Conservation (phyloP, 768 basidiomycete genomes). For the Lactifluus volemus region DNA sequence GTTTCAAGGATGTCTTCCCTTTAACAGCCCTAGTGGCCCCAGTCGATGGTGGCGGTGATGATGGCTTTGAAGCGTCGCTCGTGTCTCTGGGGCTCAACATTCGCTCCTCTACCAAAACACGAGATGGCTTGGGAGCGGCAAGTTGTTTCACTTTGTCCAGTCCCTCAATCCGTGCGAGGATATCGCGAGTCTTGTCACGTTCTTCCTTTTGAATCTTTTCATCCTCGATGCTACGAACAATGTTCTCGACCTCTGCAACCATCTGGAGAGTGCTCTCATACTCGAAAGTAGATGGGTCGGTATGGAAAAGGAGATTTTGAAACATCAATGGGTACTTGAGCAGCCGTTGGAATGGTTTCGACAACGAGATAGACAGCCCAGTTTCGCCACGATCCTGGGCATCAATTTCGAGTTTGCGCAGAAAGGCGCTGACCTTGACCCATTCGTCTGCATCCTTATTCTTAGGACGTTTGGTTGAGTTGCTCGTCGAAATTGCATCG, state of each 20-base stretch:
- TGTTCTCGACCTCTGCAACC: conserved; percentile 94
- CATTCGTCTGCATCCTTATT: conserved; percentile 76
- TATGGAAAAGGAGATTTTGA: conserved; percentile 94
- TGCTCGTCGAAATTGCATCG: conserved; percentile 54
- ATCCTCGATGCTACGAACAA: conserved; percentile 95
- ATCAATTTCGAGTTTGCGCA: conserved; percentile 69
- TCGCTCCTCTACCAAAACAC: conserved; percentile 80
- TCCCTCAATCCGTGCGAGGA: conserved; percentile 93
- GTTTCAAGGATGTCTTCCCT: conserved; percentile 81
- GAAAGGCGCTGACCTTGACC: conserved; percentile 63
- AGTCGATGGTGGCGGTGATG: conserved; percentile 30
- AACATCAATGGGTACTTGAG: conserved; percentile 96
- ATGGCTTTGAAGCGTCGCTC: conserved; percentile 19
- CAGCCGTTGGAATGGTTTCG: conserved; percentile 94
- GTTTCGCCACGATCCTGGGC: conserved; percentile 88
- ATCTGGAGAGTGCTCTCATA: conserved; percentile 94
- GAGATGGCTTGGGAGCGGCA: conserved; percentile 81
- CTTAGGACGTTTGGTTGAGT: conserved; percentile 64
- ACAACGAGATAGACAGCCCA: conserved; percentile 87
- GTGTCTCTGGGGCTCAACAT: conserved; percentile 34
- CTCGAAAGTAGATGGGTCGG: conserved; percentile 94
- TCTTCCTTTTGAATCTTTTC: conserved; percentile 97
- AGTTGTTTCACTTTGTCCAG: conserved; percentile 90
- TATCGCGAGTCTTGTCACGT: conserved; percentile 89
- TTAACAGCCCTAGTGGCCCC: conserved; percentile 49